Evolutionary conservation across 2,329 filamentous ascomycete species (phyloP).

Genomic region (Bipolaris bicolor): DNA sequence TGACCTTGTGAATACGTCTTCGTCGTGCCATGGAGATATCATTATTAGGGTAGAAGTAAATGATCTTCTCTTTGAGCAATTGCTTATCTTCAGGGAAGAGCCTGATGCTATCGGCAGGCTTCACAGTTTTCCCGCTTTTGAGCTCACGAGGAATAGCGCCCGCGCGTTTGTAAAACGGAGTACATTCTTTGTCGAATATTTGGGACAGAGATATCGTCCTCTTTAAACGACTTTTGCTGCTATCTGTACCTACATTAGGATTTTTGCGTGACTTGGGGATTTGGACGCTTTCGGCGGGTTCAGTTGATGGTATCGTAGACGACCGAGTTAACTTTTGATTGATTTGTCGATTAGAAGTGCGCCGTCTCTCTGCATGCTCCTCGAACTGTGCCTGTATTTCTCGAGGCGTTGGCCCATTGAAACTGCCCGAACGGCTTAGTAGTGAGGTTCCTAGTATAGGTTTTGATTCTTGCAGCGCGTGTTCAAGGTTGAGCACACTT

Average conservation of each 20-base stretch:
- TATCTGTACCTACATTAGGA: slow-evolving; percentile 1
- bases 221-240: slow-evolving; percentile 22
- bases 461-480: slow-evolving; percentile 31
- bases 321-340: slow-evolving; percentile 20
- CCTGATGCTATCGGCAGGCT: slow-evolving; percentile 39
- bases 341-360: slow-evolving; percentile 15
- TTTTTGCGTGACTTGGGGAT: slow-evolving; percentile 12
- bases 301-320: slow-evolving; percentile 26
- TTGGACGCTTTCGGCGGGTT: slow-evolving; percentile 23
- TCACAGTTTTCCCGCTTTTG: slow-evolving; percentile 37
- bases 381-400: slow-evolving; percentile 37
- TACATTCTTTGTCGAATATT: slow-evolving; percentile 17
- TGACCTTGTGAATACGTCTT: slow-evolving; percentile 74
- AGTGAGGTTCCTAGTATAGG: slow-evolving; percentile 26
- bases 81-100: slow-evolving; percentile 42
- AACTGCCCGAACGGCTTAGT: slow-evolving; percentile 30
- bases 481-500: slow-evolving; percentile 21
- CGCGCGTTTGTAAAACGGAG: slow-evolving; percentile 36
- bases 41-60: slow-evolving; percentile 79
- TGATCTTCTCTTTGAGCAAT: slow-evolving; percentile 40
- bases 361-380: slow-evolving; percentile 26
- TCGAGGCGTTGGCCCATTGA: slow-evolving; percentile 41
- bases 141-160: slow-evolving; percentile 41
- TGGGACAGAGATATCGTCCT: slow-evolving; percentile 33
- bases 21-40: slow-evolving; percentile 71